Conservation (phyloP, 345 rosid species). For the Lepidium didymum region DNA sequence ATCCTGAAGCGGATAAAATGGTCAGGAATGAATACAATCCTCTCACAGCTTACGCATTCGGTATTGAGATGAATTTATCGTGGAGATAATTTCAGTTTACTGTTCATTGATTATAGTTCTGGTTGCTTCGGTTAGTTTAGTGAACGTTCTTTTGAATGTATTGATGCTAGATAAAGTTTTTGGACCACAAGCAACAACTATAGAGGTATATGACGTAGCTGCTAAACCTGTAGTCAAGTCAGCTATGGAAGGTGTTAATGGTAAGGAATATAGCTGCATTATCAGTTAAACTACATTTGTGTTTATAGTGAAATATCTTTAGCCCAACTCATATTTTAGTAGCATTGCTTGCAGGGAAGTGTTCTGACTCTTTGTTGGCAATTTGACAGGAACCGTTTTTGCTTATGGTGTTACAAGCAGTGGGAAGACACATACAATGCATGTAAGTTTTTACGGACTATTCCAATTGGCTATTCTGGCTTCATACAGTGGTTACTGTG, state of each 20-base stretch:
- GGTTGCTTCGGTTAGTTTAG: background rate
- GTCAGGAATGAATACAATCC: constrained; percentile 79
- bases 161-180: constrained; percentile 64
- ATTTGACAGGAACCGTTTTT: constrained; percentile 67
- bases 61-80: constrained; percentile 29
- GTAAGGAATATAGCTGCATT: constrained; percentile 31
- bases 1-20: constrained; percentile 78
- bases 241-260: constrained; percentile 96
- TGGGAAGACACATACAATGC: constrained; percentile 90
- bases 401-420: constrained; percentile 94
- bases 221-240: constrained; percentile 87
- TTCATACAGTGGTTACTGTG: background rate
- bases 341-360: background rate
- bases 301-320: background rate
- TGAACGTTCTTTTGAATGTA: background rate
- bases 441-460: constrained; percentile 39
- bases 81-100: background rate
- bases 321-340: background rate
- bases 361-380: constrained; percentile 3
- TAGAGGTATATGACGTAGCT: constrained; percentile 79
- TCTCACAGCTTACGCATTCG: constrained; percentile 75
- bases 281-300: background rate
- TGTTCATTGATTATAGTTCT: background rate
- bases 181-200: constrained; percentile 61
- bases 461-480: background rate